Evolutionary conservation across 75 land plant species (phyloP).

Genomic region (Pinus albicaulis): DNA sequence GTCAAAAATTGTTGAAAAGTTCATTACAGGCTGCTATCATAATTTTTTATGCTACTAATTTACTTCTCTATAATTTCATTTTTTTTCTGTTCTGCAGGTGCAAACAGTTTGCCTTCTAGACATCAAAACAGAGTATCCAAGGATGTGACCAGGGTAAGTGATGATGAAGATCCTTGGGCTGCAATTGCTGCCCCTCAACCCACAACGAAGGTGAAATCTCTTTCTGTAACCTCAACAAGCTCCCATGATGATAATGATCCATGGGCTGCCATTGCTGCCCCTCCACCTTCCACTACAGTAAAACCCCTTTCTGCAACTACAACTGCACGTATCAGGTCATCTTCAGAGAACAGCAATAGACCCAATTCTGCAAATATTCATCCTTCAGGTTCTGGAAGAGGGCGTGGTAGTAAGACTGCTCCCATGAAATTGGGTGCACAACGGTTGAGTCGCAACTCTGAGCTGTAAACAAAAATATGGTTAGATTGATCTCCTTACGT

Average conservation of each 20-base stretch:
- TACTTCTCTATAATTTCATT: too few relatives aligned
- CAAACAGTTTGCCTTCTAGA: neutral
- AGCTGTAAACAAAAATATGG: constrained; percentile 1
- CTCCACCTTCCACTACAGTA: constrained; percentile 73
- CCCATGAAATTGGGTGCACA: constrained; percentile 89
- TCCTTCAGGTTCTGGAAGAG: constrained; percentile 47
- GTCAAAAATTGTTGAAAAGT: constrained; percentile 13
- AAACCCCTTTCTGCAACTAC: constrained; percentile 55
- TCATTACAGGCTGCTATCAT: neutral
- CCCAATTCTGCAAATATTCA: constrained; percentile 14
- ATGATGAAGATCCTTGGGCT: constrained; percentile 92
- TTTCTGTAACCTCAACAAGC: constrained; percentile 22
- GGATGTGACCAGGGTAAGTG: constrained; percentile 22
- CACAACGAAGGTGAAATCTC: constrained; percentile 48
- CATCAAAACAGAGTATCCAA: neutral
- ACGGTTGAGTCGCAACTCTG: constrained; percentile 54
- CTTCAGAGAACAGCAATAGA: constrained; percentile 17
- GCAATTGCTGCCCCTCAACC: constrained; percentile 86
- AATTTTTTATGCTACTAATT: neutral
- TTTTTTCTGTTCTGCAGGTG: neutral
- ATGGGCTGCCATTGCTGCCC: constrained; percentile 98
- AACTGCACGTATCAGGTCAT: constrained; percentile 7
- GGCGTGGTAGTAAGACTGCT: constrained; percentile 65
- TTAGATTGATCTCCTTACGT: too few relatives aligned
- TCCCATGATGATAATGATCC: constrained; percentile 67